Percentiles rank a stretch among this genome's conserved stretches.
These are phyloP conservation scores for Yarrowia sp. DNA, from an alignment of 805 yeast genomes.

Conservation along the genomic window DNA sequence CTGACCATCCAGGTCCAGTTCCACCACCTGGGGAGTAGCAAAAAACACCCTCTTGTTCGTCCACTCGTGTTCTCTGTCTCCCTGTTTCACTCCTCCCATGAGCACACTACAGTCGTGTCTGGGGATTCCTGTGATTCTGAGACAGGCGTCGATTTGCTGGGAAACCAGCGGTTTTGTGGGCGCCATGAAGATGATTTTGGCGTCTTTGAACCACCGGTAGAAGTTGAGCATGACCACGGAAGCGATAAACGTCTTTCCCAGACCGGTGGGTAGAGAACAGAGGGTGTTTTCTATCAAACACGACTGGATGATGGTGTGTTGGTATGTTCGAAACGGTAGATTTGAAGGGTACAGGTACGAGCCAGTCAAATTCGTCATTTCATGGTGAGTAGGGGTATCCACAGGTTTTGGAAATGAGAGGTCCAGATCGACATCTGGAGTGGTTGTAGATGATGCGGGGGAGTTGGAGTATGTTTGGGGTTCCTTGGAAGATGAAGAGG, in stretches of 20 bases:
- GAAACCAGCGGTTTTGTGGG: conserved; percentile 97
- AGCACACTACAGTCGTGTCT: conserved; percentile 78
- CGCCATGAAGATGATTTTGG: conserved; percentile 91
- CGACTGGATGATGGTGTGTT: conserved; percentile 74
- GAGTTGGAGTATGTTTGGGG: no score
- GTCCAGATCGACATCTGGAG: neutral
- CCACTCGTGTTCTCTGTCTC: conserved; percentile 81
- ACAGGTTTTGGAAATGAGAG: neutral
- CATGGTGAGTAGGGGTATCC: conserved; percentile 10
- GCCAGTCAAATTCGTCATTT: conserved; percentile 5
- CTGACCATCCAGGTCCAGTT: conserved; percentile 82
- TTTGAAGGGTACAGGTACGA: conserved; percentile 79
- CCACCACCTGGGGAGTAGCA: conserved; percentile 96
- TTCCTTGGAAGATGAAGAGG: no score
- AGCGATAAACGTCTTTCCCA: conserved; percentile 97
- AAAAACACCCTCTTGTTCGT: conserved; percentile 77
- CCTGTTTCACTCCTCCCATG: conserved; percentile 55
- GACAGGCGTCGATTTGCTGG: conserved; percentile 93
- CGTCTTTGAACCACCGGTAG: conserved; percentile 78
- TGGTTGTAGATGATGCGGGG: neutral
- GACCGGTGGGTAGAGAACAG: conserved; percentile 95
- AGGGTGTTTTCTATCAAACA: conserved; percentile 76
- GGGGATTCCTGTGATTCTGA: conserved; percentile 85
- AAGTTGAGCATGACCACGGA: conserved; percentile 91
- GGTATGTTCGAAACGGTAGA: conserved; percentile 84